Evolutionary conservation across 371 early-diverging fungal species (phyloP).

Genomic region (Funneliformis caledonium): DNA sequence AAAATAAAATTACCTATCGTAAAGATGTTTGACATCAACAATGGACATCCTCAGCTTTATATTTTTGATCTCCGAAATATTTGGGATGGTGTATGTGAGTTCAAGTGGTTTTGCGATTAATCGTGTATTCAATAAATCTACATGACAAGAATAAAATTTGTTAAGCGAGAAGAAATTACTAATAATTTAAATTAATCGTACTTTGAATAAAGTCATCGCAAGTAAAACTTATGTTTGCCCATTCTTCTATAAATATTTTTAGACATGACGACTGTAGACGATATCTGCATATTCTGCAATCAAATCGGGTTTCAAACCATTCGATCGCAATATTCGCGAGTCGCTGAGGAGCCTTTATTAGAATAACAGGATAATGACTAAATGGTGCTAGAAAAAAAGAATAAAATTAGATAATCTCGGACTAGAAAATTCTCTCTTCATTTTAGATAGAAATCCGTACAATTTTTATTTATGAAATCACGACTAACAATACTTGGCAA

Average conservation of each 20-base stretch:
- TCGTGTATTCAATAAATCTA: neutral
- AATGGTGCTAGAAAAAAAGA: neutral
- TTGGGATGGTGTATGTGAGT: conserved; percentile 4
- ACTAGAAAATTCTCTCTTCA: neutral
- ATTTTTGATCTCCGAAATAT: conserved; percentile 22
- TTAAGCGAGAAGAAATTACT: neutral
- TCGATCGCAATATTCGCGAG: neutral
- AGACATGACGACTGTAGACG: conserved; percentile 1
- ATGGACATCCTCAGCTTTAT: conserved; percentile 5
- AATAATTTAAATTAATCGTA: neutral
- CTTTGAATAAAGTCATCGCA: conserved; percentile 5
- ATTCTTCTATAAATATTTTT: neutral
- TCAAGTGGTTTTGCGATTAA: conserved; percentile 1
- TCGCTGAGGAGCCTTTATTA: conserved; percentile 18
- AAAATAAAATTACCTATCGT: neutral
- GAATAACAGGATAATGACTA: conserved; percentile 17
- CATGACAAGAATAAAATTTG: neutral
- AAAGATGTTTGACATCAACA: conserved; percentile 6
- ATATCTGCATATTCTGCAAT: conserved; percentile 27
- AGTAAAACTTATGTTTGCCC: neutral
- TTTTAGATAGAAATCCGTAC: neutral
- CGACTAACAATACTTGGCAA: conserved; percentile 1
- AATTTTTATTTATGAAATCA: neutral
- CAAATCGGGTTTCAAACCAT: conserved; percentile 23
- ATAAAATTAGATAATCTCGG: neutral